Base-by-base conservation (phyloP, 805 yeast genomes). In the Candida verbasci region DNA sequence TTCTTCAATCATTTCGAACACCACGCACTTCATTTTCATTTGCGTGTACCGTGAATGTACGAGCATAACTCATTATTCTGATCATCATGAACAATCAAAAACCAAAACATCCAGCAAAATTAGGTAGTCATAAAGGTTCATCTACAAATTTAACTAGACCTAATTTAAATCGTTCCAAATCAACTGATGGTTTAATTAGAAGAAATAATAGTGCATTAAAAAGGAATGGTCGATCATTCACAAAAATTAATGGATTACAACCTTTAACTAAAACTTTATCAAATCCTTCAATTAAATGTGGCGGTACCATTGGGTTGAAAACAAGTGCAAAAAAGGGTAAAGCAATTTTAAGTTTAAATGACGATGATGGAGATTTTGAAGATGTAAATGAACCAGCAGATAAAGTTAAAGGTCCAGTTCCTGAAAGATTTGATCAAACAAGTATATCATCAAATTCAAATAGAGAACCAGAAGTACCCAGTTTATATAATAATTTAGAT, bases 271-370 rank as follows among this genome's bases (percentile, higher is more conserved):
- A 56, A 33, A 55, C 68, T 3, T 31, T 45, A n/a, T 53, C 61
- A 18, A 61, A 55, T 25, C 61, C 47, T 14, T 51, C 61, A 2
- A 31, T 55, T 10, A 54, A 56, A 39, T 50, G 60, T 9, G 43
- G 46, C 2, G 11, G 7, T 7, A 21, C 34, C 12, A 30, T 28
- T 22, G 70, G 71, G 3, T 49, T 67, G 39, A 65, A 61, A 40
- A 48, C 66, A 8, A 62, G 68, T 40, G 46, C 59, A 6, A 53
- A 52, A 28, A 60, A 63, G 32, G 72, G 65, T 2, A 55, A 53
- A 32, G 73, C 70, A 9, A 66, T 67, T 5, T 46, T 67, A 41
- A 48, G 49, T 20, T 50, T 67, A 35, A 66, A 67, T 38, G 71
- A 65, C 27, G 55, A 53, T 14, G 59, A 59, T 34, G 59, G 58